A percentile compares a stretch with the other conserved stretches of the same genome.
Conservation (phyloP, 179 eudicot species). For the Drosera spatulata region DNA sequence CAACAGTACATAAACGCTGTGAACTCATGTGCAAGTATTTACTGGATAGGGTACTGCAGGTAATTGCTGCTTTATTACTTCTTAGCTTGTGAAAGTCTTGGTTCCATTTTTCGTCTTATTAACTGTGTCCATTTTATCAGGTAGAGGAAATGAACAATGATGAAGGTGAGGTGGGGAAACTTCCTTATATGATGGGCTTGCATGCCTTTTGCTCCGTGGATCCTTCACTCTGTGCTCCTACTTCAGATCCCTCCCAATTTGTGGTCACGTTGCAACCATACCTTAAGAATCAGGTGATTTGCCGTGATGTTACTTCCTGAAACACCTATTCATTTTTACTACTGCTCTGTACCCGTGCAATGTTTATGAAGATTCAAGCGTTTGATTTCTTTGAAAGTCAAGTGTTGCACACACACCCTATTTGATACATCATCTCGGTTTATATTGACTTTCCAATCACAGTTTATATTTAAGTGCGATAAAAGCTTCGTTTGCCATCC, state of each 20-base stretch:
- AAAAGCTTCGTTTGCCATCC: too few relatives aligned
- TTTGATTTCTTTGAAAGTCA: too few relatives aligned
- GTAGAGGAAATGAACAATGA: constrained; percentile 61
- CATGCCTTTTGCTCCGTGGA: constrained; percentile 94
- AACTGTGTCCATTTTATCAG: constrained; percentile 20
- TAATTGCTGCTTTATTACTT: constrained; percentile 7
- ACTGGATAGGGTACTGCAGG: constrained; percentile 92
- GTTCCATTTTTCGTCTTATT: not conserved
- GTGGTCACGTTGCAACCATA: constrained; percentile 95
- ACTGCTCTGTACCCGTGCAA: too few relatives aligned
- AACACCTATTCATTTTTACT: too few relatives aligned
- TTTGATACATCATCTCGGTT: too few relatives aligned
- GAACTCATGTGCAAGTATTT: constrained; percentile 96
- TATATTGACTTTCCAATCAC: too few relatives aligned
- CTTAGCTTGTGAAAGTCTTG: constrained; percentile 8
- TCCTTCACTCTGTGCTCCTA: constrained; percentile 91
- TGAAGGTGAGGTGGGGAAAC: constrained; percentile 63
- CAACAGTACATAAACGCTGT: constrained; percentile 93
- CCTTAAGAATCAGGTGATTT: constrained; percentile 78
- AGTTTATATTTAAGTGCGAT: too few relatives aligned
- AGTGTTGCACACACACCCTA: too few relatives aligned
- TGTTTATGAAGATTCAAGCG: too few relatives aligned
- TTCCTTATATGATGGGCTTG: constrained; percentile 80
- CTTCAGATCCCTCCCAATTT: constrained; percentile 97
- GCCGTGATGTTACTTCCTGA: not conserved